phyloP scores from a whole-genome alignment of 208 protist genomes.

The Borovskyia barvae region DNA sequence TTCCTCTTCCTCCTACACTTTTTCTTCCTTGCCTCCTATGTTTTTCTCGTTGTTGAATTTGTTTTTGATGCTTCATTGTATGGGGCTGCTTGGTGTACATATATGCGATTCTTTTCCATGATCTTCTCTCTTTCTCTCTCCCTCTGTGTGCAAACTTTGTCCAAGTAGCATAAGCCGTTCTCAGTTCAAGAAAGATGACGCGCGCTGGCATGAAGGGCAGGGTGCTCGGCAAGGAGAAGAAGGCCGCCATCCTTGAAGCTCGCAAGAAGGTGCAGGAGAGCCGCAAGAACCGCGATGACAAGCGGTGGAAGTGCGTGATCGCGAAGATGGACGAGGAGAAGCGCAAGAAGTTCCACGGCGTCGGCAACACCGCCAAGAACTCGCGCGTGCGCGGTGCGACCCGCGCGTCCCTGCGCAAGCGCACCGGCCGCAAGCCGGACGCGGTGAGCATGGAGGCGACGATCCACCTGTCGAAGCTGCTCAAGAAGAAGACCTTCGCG shows the following conservation, averaged over 20 bases:
- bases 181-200: no score
- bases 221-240: slow-evolving; percentile 79
- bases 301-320: slow-evolving; percentile 82
- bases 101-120: no score
- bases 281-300: slow-evolving; percentile 81
- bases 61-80: no score
- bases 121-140: no score
- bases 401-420: slow-evolving; percentile 74
- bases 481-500: slow-evolving; percentile 96
- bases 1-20: no score
- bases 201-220: slow-evolving; percentile 73
- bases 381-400: slow-evolving; percentile 76
- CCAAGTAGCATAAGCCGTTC: no score
- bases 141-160: no score
- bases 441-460: slow-evolving; percentile 94
- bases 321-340: slow-evolving; percentile 81
- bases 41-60: no score
- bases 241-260: slow-evolving; percentile 60
- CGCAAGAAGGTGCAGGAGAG: slow-evolving; percentile 59
- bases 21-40: no score
- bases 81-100: no score
- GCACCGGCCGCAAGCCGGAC: slow-evolving; percentile 75
- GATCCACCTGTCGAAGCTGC: slow-evolving; percentile 96
- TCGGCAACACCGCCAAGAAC: slow-evolving; percentile 81
- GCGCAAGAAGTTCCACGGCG: slow-evolving; percentile 77